A percentile compares a stretch with the other conserved stretches of the same genome.
These are phyloP conservation scores for Eucalyptus sp. DNA, from an alignment of 345 rosid species.

Conservation along the genomic window DNA sequence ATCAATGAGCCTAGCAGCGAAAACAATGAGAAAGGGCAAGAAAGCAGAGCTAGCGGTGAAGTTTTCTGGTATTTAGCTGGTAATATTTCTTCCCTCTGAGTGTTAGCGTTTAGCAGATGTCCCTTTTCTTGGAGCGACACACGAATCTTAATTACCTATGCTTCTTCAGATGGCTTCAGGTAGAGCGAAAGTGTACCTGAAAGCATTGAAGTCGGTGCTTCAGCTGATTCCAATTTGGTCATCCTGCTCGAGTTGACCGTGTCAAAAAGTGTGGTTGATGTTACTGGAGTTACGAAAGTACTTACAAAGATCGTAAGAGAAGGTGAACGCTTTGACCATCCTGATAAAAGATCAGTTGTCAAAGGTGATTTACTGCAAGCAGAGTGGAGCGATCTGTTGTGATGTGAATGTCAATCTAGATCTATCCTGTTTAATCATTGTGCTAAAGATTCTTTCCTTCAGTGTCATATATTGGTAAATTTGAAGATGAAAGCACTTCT, in stretches of 20 bases:
- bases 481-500: slow-evolving; percentile 43
- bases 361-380: slow-evolving; percentile 14
- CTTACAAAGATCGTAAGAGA: slow-evolving; percentile 37
- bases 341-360: slow-evolving; percentile 46
- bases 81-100: not conserved
- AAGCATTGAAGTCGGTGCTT: not conserved
- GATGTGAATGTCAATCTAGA: not conserved
- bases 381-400: not conserved
- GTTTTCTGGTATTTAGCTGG: slow-evolving; percentile 19
- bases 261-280: slow-evolving; percentile 42
- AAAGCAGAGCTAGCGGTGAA: slow-evolving; percentile 27
- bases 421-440: not conserved
- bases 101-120: not conserved
- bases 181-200: not conserved
- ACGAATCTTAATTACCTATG: not conserved
- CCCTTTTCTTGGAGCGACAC: not conserved
- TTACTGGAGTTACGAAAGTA: slow-evolving; percentile 47
- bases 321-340: slow-evolving; percentile 62
- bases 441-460: not conserved
- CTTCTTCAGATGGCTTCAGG: slow-evolving; percentile 33
- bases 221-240: slow-evolving; percentile 2
- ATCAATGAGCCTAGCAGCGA: slow-evolving; percentile 39
- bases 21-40: slow-evolving; percentile 68
- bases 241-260: slow-evolving; percentile 41
- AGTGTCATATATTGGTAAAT: slow-evolving; percentile 43